Evolutionary conservation across 306 rosid genomes (phyloP).

Genomic region (Malus sieversii): DNA sequence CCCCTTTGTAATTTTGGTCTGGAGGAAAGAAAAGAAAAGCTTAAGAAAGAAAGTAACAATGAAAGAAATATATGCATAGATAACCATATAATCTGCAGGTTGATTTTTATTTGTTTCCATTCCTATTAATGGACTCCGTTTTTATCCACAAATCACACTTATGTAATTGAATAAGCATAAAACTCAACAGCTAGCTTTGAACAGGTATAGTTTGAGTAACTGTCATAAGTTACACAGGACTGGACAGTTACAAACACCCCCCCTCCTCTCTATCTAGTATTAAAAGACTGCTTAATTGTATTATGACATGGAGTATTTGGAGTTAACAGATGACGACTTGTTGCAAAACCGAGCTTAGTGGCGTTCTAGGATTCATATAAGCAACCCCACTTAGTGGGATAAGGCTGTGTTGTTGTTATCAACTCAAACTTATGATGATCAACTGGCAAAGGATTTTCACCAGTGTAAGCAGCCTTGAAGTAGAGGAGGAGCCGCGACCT

Average conservation of each 20-base stretch:
- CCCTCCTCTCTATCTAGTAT: neutral
- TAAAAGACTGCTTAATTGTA: neutral
- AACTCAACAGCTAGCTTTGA: neutral
- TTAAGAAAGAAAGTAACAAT: neutral
- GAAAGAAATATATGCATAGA: neutral
- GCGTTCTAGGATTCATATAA: too few species aligned
- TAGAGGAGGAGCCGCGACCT: neutral
- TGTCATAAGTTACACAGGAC: neutral
- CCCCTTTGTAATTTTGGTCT: neutral
- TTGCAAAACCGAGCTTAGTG: too few species aligned
- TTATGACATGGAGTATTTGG: neutral
- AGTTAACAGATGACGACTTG: too few species aligned
- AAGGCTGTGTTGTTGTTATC: neutral
- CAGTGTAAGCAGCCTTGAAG: neutral
- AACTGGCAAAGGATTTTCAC: neutral
- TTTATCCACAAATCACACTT: neutral
- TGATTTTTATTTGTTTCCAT: neutral
- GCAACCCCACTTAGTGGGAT: too few species aligned
- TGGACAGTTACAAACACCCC: neutral
- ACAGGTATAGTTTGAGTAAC: neutral
- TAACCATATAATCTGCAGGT: neutral
- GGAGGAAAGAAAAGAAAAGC: neutral
- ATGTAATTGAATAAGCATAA: neutral
- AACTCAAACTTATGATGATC: neutral
- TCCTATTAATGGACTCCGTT: neutral